A percentile compares a stretch with the other conserved stretches of the same genome.
These are phyloP conservation scores for Rutstroemia sp. DNA, from an alignment of 2,329 filamentous ascomycete genomes.

Conservation along the genomic window DNA sequence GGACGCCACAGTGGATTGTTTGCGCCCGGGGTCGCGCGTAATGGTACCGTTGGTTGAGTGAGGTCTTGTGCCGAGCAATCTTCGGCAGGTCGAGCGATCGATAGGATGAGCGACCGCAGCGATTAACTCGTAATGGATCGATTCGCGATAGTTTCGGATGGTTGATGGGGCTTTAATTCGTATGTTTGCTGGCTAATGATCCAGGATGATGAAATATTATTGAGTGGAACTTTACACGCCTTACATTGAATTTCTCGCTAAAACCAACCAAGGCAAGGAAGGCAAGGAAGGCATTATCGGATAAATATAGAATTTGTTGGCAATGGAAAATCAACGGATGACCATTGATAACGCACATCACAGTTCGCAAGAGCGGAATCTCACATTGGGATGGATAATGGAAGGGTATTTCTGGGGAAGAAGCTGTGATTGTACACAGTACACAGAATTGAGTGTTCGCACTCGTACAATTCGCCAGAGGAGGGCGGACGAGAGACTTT, in stretches of 20 bases:
- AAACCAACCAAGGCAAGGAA: not conserved
- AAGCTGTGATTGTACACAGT: too few relatives aligned
- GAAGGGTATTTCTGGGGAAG: too few relatives aligned
- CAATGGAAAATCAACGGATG: too few relatives aligned
- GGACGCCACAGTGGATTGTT: slow-evolving; percentile 23
- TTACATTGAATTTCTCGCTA: slow-evolving; percentile 3
- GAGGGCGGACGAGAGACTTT: too few relatives aligned
- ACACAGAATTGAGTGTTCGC: too few relatives aligned
- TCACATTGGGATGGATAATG: too few relatives aligned
- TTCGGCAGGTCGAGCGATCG: not conserved
- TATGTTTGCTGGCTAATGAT: slow-evolving; percentile 3
- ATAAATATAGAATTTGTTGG: not conserved
- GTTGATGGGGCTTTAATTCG: slow-evolving; percentile 1
- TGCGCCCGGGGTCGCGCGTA: slow-evolving; percentile 16
- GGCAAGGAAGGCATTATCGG: not conserved
- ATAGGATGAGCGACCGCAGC: not conserved
- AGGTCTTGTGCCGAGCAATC: not conserved
- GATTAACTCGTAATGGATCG: not conserved
- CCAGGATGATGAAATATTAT: slow-evolving; percentile 9
- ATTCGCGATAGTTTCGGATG: slow-evolving; percentile 9
- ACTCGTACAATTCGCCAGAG: too few relatives aligned
- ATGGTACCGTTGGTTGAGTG: slow-evolving; percentile 3
- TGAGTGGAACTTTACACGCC: slow-evolving; percentile 8
- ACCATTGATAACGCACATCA: too few relatives aligned
- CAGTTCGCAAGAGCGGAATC: too few relatives aligned